phyloP scores from a whole-genome alignment of 441 rosid species.

The Biscutella laevigata region DNA sequence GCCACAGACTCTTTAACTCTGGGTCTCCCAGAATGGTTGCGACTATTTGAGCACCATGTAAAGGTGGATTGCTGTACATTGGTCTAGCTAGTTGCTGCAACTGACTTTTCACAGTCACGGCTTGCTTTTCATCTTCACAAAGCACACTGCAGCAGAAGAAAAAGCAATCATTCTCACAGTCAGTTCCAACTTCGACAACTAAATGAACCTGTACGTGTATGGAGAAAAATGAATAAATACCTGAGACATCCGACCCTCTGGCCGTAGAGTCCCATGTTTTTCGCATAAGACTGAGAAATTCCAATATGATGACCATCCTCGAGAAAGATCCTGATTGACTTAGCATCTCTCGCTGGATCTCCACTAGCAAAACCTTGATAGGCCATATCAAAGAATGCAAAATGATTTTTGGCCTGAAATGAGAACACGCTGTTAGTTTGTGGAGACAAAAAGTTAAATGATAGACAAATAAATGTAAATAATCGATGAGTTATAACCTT shows the following conservation, averaged over 20 bases:
- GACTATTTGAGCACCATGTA: constrained; percentile 80
- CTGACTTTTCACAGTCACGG: constrained; percentile 79
- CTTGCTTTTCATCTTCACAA: constrained; percentile 78
- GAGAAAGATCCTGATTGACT: constrained; percentile 85
- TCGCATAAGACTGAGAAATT: constrained; percentile 89
- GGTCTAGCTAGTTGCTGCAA: constrained; percentile 95
- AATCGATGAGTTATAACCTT: constrained; percentile 38
- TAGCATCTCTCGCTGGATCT: constrained; percentile 89
- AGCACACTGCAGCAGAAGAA: constrained; percentile 49
- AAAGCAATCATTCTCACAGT: not conserved
- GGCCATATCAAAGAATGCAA: constrained; percentile 95
- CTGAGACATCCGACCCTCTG: constrained; percentile 97
- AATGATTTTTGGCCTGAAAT: constrained; percentile 70
- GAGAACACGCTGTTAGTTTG: constrained; percentile 7
- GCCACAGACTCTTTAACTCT: constrained; percentile 76
- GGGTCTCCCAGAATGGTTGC: constrained; percentile 72
- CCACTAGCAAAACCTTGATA: constrained; percentile 99
- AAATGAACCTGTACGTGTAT: not conserved
- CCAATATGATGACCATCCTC: constrained; percentile 86
- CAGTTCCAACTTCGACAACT: not conserved
- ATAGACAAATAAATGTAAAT: not conserved
- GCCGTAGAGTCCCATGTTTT: constrained; percentile 98
- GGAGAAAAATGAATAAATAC: constrained; percentile 29
- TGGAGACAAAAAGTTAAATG: not conserved
- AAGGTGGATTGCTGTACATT: constrained; percentile 96